Conservation (phyloP, 148 eudicot species). For the Camellia japonica region DNA sequence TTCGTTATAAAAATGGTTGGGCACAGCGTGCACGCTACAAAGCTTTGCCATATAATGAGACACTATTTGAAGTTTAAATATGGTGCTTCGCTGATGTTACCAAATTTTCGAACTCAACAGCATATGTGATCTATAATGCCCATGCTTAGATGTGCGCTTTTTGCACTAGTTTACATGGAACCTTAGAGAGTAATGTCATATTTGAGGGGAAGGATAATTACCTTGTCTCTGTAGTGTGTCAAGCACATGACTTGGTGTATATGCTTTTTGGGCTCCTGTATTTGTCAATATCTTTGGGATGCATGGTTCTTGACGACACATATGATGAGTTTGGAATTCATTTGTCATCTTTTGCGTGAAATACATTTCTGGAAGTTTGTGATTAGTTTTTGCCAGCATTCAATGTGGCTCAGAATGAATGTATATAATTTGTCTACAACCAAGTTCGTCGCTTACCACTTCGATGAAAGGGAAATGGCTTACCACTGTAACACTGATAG, state of each 20-base stretch:
- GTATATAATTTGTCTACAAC: not conserved
- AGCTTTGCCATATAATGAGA: conserved; percentile 9
- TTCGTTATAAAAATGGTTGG: not conserved
- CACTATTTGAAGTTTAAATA: not conserved
- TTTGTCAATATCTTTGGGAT: not conserved
- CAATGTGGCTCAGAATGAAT: not conserved
- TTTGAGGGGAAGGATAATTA: conserved; percentile 1
- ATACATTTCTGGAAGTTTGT: not conserved
- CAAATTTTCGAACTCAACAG: not conserved
- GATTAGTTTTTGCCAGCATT: not conserved
- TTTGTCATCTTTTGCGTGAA: not conserved
- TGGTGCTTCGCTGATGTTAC: not conserved
- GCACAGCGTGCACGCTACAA: not conserved
- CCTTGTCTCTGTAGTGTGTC: not conserved
- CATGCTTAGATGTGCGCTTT: not conserved
- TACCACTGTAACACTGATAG: not conserved
- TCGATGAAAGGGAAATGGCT: not conserved
- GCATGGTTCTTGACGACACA: not conserved
- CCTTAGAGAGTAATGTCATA: not conserved
- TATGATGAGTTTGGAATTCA: not conserved
- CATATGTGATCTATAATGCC: not conserved
- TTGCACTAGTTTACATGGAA: not conserved
- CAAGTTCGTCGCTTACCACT: not conserved
- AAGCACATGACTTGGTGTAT: not conserved
- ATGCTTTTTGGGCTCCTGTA: not conserved